phyloP scores from a whole-genome alignment of 768 basidiomycete species.

The Punctularia strigosozonata region DNA sequence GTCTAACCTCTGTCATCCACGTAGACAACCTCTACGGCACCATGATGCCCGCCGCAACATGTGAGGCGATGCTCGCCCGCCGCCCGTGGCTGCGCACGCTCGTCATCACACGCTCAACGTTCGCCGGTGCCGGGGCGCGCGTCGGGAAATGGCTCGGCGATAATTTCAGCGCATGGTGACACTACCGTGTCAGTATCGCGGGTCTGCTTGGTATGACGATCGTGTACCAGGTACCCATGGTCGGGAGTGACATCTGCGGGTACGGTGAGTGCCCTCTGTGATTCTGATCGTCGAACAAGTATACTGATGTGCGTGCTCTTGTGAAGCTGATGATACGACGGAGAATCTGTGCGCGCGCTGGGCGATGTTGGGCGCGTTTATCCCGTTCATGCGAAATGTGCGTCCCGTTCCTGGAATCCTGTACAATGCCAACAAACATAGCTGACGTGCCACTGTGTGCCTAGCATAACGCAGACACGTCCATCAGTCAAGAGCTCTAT shows the following conservation, averaged over 20 bases:
- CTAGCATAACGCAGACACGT: slow-evolving; percentile 42
- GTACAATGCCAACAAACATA: too few species aligned
- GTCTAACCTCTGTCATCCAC: too few species aligned
- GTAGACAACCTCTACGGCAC: slow-evolving; percentile 54
- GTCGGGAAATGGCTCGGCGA: slow-evolving; percentile 74
- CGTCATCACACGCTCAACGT: slow-evolving; percentile 65
- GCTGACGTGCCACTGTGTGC: background rate
- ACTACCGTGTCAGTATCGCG: slow-evolving; percentile 48
- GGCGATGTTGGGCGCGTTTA: slow-evolving; percentile 69
- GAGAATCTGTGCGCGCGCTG: slow-evolving; percentile 64
- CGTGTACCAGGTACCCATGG: slow-evolving; percentile 62
- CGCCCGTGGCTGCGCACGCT: slow-evolving; percentile 49
- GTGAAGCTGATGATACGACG: slow-evolving; percentile 45
- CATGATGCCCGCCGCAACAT: slow-evolving; percentile 59
- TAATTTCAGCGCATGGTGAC: slow-evolving; percentile 45
- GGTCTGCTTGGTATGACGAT: slow-evolving; percentile 48
- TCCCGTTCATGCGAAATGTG: slow-evolving; percentile 72
- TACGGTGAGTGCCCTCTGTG: too few species aligned
- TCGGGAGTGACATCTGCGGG: slow-evolving; percentile 66
- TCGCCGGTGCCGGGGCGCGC: slow-evolving; percentile 51
- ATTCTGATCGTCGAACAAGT: too few species aligned
- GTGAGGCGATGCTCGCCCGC: slow-evolving; percentile 47
- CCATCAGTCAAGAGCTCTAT: slow-evolving; percentile 58
- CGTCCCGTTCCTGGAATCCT: too few species aligned
- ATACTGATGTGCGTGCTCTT: too few species aligned